Evolutionary conservation across 108 stramenopile species (phyloP).

Genomic region (Fragilariopsis cylindrus): DNA sequence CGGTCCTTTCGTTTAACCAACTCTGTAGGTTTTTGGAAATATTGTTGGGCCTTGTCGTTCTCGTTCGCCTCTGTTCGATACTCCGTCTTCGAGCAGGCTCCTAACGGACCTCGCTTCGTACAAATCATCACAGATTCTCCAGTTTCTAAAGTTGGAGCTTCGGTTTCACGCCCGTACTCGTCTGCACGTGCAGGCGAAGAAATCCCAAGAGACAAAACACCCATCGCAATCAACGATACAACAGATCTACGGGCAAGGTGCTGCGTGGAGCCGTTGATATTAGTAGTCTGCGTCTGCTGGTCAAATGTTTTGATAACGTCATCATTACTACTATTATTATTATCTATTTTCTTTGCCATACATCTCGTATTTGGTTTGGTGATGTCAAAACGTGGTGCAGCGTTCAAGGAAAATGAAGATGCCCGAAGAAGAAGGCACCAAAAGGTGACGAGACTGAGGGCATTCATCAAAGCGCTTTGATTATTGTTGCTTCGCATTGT

Average conservation of each 20-base stretch:
- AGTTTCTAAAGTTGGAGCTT: constrained; percentile 82
- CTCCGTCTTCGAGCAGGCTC: constrained; percentile 73
- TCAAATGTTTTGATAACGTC: too few relatives aligned
- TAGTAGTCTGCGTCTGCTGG: too few relatives aligned
- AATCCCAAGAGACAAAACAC: constrained; percentile 2
- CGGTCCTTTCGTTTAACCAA: constrained; percentile 46
- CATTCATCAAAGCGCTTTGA: background rate
- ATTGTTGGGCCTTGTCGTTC: constrained; percentile 76
- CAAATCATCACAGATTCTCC: constrained; percentile 85
- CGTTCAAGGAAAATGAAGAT: too few relatives aligned
- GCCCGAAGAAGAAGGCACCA: background rate
- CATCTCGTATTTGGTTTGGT: too few relatives aligned
- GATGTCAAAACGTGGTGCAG: too few relatives aligned
- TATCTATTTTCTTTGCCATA: too few relatives aligned
- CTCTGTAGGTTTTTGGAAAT: constrained; percentile 62
- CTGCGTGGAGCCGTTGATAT: background rate
- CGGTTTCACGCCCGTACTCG: constrained; percentile 73
- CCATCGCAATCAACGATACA: constrained; percentile 1
- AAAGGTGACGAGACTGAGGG: constrained; percentile 9
- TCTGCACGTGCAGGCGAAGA: constrained; percentile 54
- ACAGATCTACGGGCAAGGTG: background rate
- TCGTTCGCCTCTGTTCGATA: constrained; percentile 71
- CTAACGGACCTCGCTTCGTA: constrained; percentile 78
- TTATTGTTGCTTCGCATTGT: too few relatives aligned
- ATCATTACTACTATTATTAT: too few relatives aligned